Base-by-base conservation (phyloP, 1,284 basidiomycete species). In the Ceratobasidium sp. region DNA sequence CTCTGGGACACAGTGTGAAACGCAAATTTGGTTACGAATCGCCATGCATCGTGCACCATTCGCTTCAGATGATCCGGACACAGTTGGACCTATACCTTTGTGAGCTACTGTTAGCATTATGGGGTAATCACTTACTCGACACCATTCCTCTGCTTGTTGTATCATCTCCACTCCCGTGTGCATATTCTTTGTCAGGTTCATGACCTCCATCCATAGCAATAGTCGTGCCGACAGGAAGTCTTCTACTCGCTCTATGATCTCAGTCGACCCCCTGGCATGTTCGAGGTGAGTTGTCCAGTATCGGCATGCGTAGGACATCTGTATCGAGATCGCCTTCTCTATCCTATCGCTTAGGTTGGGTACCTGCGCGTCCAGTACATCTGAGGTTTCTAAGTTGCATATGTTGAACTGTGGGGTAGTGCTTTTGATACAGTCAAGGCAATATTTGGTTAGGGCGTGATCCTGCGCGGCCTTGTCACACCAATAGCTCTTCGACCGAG, bases 321-420 rank as follows among this genome's bases (percentile, higher is more conserved):
- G 34, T 15, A 20, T 22, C 22, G 32, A 17, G 32, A 56, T 56
- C 5, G 1, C 17, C 5, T 22, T 7, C 15, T 22, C 22, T 20
- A 56, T 20, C 54, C 32, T 22, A 8, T 40, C 3, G n/a, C 4
- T 7, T 7, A 56, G 31, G 54, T 56, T 40, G 3, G 2, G 31
- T 13, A 56, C 35, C n/a, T 35, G 17, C 6, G 22, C 20, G 20
- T 56, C 54, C 13, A 35, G 34, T 25, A 56, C 7, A 20, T 20
- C 45, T 29, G 60, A 64, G 15, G 45, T n/a, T 22, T 40, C 22
- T n/a, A 64, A 13, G n/a, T 22, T 25, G 20, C 60, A 52, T 29
- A 52, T 64, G 34, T 64, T 64, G 60, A 64, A 64, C 32, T 34
- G 47, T 29, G 29, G 40, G 17, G 15, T 31, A 3, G 8, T 27